Evolutionary conservation across 225 moss, liverwort and hornwort genomes (phyloP).

Genomic region (Pleurozium schreberi): DNA sequence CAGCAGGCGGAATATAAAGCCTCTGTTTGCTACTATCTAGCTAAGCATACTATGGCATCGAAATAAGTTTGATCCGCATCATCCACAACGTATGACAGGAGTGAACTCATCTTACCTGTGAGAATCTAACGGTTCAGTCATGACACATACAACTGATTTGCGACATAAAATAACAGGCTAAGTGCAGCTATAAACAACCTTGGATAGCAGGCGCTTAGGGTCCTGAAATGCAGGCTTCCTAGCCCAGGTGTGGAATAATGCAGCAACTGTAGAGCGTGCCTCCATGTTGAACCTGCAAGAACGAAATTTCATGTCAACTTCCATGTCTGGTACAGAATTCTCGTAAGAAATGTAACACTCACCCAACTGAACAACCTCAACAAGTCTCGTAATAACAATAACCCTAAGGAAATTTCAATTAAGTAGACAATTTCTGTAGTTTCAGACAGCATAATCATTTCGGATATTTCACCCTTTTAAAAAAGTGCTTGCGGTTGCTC

Average conservation of each 20-base stretch:
- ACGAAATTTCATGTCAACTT: neutral
- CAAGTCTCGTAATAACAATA: neutral
- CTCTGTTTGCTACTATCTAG: neutral
- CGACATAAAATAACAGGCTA: neutral
- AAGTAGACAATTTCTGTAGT: neutral
- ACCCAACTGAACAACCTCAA: neutral
- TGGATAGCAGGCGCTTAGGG: conserved; percentile 66
- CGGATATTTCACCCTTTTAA: conserved; percentile 34
- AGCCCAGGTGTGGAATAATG: conserved; percentile 88
- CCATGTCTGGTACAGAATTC: neutral
- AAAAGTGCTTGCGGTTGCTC: conserved; percentile 33
- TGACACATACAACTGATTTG: neutral
- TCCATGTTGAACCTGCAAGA: conserved; percentile 63
- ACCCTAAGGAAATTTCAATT: neutral
- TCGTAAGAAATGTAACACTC: neutral
- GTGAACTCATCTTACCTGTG: neutral
- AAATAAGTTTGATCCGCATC: neutral
- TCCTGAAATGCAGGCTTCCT: conserved; percentile 86
- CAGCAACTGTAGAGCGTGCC: conserved; percentile 67
- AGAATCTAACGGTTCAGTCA: neutral
- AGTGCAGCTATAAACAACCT: conserved; percentile 22
- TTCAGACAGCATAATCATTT: neutral
- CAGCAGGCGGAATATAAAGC: neutral
- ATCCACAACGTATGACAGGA: neutral
- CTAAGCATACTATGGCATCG: neutral